These are phyloP conservation scores for Hanseniaspora valbyensis DNA, from an alignment of 805 yeast genomes.

Conservation along the genomic window DNA sequence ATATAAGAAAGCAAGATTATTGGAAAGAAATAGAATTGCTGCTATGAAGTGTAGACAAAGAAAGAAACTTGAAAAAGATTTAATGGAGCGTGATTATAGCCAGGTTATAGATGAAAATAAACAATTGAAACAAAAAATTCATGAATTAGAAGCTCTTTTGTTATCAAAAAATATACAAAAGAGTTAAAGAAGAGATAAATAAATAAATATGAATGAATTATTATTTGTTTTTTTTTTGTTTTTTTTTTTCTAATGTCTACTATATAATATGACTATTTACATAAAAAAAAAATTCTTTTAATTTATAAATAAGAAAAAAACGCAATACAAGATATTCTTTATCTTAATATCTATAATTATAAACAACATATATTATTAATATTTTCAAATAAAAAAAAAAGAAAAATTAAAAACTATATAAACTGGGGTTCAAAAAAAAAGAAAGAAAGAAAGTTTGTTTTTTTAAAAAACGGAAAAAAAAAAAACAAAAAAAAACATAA, in stretches of 20 bases:
- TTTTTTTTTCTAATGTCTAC: no score
- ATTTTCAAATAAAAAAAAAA: no score
- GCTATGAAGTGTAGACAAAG: conserved; percentile 60
- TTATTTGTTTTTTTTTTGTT: no score
- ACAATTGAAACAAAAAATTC: conserved; percentile 30
- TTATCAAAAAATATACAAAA: no score
- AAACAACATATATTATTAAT: no score
- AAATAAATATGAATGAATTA: no score
- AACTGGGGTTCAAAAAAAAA: background rate
- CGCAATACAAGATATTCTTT: no score
- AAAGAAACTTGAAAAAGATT: conserved; percentile 57
- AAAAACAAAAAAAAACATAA: background rate
- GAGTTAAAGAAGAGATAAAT: no score
- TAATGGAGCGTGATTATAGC: conserved; percentile 50
- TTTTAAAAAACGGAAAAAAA: background rate
- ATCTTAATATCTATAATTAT: no score
- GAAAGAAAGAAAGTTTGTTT: background rate
- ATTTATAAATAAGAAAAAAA: no score
- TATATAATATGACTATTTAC: no score
- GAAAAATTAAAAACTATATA: background rate
- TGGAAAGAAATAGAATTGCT: conserved; percentile 56
- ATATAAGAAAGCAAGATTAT: conserved; percentile 51
- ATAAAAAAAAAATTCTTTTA: no score
- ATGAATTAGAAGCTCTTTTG: conserved; percentile 2
- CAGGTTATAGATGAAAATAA: conserved; percentile 38